Conservation (phyloP, 805 yeast genomes). For the Candida caryicola region DNA sequence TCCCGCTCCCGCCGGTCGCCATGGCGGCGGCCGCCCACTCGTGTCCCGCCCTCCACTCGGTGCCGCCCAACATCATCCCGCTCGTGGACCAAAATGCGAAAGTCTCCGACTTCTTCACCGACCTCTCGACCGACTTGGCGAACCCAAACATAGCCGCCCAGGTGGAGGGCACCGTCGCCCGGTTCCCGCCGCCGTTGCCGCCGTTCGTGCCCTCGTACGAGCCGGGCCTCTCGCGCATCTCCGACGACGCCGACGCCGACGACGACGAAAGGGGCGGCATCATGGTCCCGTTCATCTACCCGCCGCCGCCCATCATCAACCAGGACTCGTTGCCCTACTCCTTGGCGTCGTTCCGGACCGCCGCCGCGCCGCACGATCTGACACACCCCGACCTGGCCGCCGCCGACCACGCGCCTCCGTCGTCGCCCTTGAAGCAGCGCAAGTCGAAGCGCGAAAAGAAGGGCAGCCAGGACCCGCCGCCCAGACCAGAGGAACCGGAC, state of each 20-base stretch:
- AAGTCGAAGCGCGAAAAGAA: constrained; percentile 2
- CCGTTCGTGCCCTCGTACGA: constrained; percentile 18
- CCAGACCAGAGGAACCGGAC: background rate
- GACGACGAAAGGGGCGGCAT: constrained; percentile 21
- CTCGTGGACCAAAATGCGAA: constrained; percentile 31
- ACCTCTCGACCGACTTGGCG: constrained; percentile 17
- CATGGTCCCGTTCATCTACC: constrained; percentile 44
- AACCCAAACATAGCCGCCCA: constrained; percentile 17
- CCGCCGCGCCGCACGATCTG: background rate
- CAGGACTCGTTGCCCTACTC: constrained; percentile 22
- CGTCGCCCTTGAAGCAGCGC: constrained; percentile 4
- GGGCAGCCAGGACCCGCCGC: constrained; percentile 8
- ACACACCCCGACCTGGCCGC: background rate
- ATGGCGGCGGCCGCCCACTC: background rate
- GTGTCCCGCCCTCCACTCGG: constrained; percentile 23
- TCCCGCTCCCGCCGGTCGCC: background rate
- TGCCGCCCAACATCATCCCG: constrained; percentile 38
- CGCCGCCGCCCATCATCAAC: constrained; percentile 37
- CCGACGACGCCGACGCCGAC: constrained; percentile 2
- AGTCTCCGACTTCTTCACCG: constrained; percentile 35
- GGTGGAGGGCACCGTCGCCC: constrained; percentile 19
- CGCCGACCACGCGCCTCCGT: background rate
- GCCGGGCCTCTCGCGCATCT: constrained; percentile 2
- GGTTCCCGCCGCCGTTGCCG: constrained; percentile 42
- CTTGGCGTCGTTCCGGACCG: constrained; percentile 8